Evolutionary conservation across 306 rosid genomes (phyloP).

Genomic region (Gynostemma pentaphyllum): DNA sequence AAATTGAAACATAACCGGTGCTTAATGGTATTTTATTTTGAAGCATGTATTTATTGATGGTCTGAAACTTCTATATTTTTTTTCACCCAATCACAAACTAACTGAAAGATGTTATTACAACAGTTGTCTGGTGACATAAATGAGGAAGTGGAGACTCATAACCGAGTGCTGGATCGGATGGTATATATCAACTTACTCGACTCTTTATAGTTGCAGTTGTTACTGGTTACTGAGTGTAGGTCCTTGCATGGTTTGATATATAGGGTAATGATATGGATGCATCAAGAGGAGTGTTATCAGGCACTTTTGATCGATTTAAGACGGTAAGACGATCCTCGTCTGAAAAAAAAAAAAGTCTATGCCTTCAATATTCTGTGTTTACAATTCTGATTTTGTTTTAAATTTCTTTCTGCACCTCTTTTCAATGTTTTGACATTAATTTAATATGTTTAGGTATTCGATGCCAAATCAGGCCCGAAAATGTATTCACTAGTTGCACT

Average conservation of each 20-base stretch:
- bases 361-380: no score
- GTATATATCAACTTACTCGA: slow-evolving; percentile 34
- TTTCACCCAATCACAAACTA: not conserved
- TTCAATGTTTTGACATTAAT: not conserved
- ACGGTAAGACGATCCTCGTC: slow-evolving; percentile 51
- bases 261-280: slow-evolving; percentile 95
- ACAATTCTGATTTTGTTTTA: no score
- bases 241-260: slow-evolving; percentile 1
- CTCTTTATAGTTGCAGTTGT: not conserved
- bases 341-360: no score
- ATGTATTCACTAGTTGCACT: slow-evolving; percentile 82
- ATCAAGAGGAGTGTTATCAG: slow-evolving; percentile 83
- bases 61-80: not conserved
- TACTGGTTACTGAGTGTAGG: not conserved
- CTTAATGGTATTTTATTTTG: not conserved
- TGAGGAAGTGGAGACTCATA: slow-evolving; percentile 87
- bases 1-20: not conserved
- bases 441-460: slow-evolving; percentile 54
- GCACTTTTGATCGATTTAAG: slow-evolving; percentile 90
- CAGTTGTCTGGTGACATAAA: slow-evolving; percentile 93
- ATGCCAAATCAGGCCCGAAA: slow-evolving; percentile 81
- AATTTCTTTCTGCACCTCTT: not conserved
- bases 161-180: slow-evolving; percentile 80
- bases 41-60: not conserved
- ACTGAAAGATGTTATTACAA: slow-evolving; percentile 1